Evolutionary conservation across 139 green algal species (phyloP).

Genomic region (Pseudopediastrum boryanum): DNA sequence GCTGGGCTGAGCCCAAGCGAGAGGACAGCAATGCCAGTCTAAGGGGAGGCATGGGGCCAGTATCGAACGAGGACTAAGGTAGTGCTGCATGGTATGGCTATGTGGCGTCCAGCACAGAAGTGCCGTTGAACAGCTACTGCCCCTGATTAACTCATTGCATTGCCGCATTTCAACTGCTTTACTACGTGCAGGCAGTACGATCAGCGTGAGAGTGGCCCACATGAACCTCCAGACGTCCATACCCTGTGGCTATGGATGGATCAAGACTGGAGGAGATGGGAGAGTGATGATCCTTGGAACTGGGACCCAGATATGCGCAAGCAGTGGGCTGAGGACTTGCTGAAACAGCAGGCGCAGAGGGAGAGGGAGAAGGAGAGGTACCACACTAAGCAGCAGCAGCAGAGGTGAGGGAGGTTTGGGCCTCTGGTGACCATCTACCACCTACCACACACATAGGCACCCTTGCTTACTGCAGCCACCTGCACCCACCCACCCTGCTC

Average conservation of each 20-base stretch:
- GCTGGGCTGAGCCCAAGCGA: no score
- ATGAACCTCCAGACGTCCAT: conserved; percentile 40
- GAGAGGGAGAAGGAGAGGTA: not conserved
- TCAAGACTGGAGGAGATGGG: conserved; percentile 74
- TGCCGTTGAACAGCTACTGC: no score
- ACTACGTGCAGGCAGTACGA: conserved; percentile 48
- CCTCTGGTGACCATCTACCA: no score
- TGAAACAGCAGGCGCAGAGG: conserved; percentile 25
- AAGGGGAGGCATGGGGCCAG: no score
- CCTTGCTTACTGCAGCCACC: no score
- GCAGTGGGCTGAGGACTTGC: conserved; percentile 39
- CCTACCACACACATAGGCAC: no score
- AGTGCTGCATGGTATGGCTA: no score
- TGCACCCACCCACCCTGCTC: no score
- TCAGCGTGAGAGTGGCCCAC: conserved; percentile 34
- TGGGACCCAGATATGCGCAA: conserved; percentile 61
- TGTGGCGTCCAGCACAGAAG: no score
- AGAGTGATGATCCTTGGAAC: conserved; percentile 63
- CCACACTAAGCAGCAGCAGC: conserved; percentile 1
- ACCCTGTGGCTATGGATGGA: conserved; percentile 65
- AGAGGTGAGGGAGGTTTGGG: not conserved
- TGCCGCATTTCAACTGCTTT: not conserved
- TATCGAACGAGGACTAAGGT: no score
- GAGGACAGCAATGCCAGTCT: no score
- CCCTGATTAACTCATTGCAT: no score